phyloP scores from a whole-genome alignment of 2,329 filamentous ascomycete genomes.

The Fusarium solani-melongenae region DNA sequence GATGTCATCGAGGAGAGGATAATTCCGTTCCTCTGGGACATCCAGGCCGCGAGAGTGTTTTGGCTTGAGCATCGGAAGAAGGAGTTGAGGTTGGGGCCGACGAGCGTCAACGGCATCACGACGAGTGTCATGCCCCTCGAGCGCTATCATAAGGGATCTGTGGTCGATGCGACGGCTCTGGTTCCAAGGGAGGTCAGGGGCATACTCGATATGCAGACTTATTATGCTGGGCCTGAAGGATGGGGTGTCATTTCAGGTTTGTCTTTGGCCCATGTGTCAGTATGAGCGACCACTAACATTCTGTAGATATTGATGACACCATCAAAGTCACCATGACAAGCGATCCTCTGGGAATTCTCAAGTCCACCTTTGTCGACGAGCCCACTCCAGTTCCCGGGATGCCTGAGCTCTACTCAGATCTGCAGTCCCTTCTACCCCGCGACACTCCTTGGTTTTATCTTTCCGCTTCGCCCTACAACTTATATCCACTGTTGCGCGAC shows the following conservation, averaged over 20 bases:
- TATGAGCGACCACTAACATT: conserved; percentile 20
- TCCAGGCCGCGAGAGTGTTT: conserved; percentile 76
- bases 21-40: conserved; percentile 80
- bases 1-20: conserved; percentile 74
- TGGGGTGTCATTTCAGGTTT: conserved; percentile 84
- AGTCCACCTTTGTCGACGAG: conserved; percentile 83
- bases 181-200: conserved; percentile 66
- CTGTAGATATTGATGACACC: conserved; percentile 87
- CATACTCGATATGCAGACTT: conserved; percentile 73
- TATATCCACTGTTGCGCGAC: conserved; percentile 84
- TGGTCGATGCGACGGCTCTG: conserved; percentile 59
- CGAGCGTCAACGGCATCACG: conserved; percentile 77
- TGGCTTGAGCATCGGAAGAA: conserved; percentile 67
- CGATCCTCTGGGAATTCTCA: conserved; percentile 82
- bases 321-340: conserved; percentile 91
- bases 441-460: conserved; percentile 90
- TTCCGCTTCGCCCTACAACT: conserved; percentile 92
- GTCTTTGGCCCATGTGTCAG: conserved; percentile 4
- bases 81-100: conserved; percentile 72
- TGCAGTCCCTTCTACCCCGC: conserved; percentile 64
- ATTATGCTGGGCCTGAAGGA: conserved; percentile 79
- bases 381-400: conserved; percentile 80
- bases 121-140: conserved; percentile 69
- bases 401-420: conserved; percentile 81
- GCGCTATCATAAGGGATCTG: conserved; percentile 56